Conservation (phyloP, 2,329 filamentous ascomycete species). For the Trichoderma harzianum region DNA sequence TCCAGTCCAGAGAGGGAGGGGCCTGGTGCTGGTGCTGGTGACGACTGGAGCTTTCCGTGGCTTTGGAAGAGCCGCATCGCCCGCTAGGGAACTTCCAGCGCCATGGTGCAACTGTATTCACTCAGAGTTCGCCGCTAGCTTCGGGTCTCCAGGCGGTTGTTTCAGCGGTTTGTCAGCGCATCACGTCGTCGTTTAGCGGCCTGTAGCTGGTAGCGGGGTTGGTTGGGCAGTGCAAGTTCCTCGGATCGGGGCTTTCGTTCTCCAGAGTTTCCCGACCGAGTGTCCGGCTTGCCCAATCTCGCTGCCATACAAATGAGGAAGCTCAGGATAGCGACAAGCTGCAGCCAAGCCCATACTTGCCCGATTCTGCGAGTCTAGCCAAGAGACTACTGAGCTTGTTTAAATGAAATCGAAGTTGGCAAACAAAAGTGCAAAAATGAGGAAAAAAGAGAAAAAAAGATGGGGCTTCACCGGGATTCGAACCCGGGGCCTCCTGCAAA, state of each 20-base stretch:
- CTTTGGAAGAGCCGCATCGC: constrained; percentile 8
- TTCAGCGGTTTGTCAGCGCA: constrained; percentile 15
- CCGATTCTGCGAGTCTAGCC: background rate
- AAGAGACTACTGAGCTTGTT: background rate
- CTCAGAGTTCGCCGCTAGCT: background rate
- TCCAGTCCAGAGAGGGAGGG: background rate
- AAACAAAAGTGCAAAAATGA: background rate
- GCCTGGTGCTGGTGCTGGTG: background rate
- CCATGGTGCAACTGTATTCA: background rate
- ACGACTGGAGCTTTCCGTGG: background rate
- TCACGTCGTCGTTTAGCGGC: background rate
- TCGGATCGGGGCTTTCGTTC: background rate
- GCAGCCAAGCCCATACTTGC: background rate
- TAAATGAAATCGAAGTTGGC: background rate
- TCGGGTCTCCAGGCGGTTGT: background rate
- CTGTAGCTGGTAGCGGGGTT: background rate
- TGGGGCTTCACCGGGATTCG: constrained; percentile 23
- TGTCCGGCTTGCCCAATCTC: background rate
- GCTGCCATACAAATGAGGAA: background rate
- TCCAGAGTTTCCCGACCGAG: background rate
- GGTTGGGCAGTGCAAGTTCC: background rate
- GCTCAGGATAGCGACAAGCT: background rate
- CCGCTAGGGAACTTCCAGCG: background rate
- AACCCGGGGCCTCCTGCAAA: constrained; percentile 26
- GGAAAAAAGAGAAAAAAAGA: constrained; percentile 15